These are phyloP conservation scores for Simmondsia chinensis DNA, from an alignment of 148 eudicot genomes.

Conservation along the genomic window DNA sequence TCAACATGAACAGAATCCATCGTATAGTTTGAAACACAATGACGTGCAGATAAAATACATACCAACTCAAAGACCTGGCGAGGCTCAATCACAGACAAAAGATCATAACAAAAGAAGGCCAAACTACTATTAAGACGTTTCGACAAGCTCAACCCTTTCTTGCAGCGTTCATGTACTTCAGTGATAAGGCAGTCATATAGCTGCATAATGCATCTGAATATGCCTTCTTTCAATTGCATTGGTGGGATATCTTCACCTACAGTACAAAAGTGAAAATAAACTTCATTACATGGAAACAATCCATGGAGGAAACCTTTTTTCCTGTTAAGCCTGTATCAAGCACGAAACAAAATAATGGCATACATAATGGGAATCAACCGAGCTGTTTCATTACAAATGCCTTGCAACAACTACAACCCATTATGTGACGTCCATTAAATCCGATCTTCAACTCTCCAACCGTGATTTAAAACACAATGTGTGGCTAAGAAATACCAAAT, in stretches of 20 bases:
- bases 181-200: constrained; percentile 95
- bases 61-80: constrained; percentile 99
- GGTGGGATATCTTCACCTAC: constrained; percentile 98
- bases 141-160: constrained; percentile 88
- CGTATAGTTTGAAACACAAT: too few species aligned
- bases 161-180: constrained; percentile 99
- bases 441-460: too few species aligned
- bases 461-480: too few species aligned
- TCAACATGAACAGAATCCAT: too few species aligned
- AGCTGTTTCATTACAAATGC: too few species aligned
- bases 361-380: too few species aligned
- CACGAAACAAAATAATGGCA: too few species aligned
- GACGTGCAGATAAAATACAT: constrained; percentile 17
- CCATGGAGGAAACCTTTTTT: too few species aligned
- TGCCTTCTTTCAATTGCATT: constrained; percentile 96
- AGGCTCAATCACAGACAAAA: constrained; percentile 87
- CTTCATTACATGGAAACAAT: neutral
- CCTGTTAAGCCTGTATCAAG: too few species aligned
- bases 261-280: constrained; percentile 10
- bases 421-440: too few species aligned
- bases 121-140: constrained; percentile 89
- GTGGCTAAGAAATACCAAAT: too few species aligned
- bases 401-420: too few species aligned
- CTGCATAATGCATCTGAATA: constrained; percentile 90
- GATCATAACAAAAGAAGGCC: constrained; percentile 97